phyloP scores from a whole-genome alignment of 1,284 basidiomycete genomes.

The Ganoderma boninense region DNA sequence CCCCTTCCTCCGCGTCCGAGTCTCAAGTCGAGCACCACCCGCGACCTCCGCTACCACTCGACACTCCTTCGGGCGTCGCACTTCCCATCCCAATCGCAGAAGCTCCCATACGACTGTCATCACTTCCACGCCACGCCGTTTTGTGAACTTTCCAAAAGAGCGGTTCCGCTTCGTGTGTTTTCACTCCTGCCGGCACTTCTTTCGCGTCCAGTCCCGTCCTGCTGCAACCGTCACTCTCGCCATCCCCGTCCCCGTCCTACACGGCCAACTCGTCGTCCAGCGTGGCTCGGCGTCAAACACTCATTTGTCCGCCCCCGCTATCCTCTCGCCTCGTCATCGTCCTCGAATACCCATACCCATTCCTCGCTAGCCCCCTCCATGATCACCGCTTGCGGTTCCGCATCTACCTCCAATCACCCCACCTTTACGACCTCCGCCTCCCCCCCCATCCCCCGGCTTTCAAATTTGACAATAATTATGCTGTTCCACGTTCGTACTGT shows the following conservation, averaged over 20 bases:
- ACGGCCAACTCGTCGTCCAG: slow-evolving; percentile 32
- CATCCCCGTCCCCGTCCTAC: slow-evolving; percentile 9
- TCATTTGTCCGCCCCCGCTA: slow-evolving; percentile 14
- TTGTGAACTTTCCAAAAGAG: slow-evolving; percentile 3
- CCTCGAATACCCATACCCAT: slow-evolving; percentile 3
- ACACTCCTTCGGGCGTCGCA: background rate
- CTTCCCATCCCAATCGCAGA: background rate
- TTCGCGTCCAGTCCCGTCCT: background rate
- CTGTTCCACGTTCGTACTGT: slow-evolving; percentile 26
- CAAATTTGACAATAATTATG: slow-evolving; percentile 6
- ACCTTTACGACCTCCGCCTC: background rate
- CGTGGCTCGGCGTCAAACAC: slow-evolving; percentile 32
- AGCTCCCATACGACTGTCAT: background rate
- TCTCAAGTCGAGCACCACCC: background rate
- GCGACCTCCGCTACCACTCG: background rate
- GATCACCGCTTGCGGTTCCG: background rate
- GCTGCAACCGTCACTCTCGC: background rate
- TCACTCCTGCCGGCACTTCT: background rate
- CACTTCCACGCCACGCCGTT: slow-evolving; percentile 1
- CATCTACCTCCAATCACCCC: background rate
- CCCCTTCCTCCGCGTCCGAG: background rate
- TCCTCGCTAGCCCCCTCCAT: background rate
- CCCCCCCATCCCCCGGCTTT: background rate
- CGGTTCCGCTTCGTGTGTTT: slow-evolving; percentile 5
- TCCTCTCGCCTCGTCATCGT: slow-evolving; percentile 4